Evolutionary conservation across 495 filamentous ascomycete genomes (phyloP).

Genomic region (Trypethelium eluteriae): DNA sequence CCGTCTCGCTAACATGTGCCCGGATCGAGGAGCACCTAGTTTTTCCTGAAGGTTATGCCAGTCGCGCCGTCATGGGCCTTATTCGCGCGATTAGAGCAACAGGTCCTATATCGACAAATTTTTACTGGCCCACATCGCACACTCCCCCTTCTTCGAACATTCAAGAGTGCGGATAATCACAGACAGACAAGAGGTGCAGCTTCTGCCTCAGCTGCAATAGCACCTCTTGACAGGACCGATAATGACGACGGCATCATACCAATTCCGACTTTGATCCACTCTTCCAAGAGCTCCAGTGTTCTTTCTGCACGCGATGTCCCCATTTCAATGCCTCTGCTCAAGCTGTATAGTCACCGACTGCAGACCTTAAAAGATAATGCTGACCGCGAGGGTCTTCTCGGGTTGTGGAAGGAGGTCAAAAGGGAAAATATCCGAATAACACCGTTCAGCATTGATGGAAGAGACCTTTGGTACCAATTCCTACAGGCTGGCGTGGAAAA

Average conservation of each 20-base stretch:
- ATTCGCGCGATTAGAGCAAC: neutral
- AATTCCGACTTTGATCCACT: neutral
- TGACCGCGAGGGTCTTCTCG: constrained; percentile 41
- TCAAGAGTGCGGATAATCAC: neutral
- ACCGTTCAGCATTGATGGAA: constrained; percentile 41
- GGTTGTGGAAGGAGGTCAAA: constrained; percentile 58
- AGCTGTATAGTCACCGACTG: neutral
- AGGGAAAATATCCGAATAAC: constrained; percentile 44
- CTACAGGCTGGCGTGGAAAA: constrained; percentile 43
- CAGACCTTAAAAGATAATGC: neutral
- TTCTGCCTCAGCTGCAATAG: neutral
- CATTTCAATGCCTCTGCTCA: neutral
- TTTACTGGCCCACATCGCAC: neutral
- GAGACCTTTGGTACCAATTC: constrained; percentile 52
- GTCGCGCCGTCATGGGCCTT: neutral
- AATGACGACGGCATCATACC: neutral
- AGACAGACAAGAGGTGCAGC: neutral
- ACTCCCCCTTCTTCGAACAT: neutral
- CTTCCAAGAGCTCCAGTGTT: neutral
- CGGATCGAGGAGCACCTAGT: neutral
- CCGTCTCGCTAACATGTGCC: neutral
- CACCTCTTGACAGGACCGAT: neutral
- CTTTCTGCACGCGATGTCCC: neutral
- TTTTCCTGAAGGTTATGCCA: neutral
- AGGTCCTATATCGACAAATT: neutral